phyloP scores from a whole-genome alignment of 2,329 filamentous ascomycete genomes.

The Metarhizium rileyi region DNA sequence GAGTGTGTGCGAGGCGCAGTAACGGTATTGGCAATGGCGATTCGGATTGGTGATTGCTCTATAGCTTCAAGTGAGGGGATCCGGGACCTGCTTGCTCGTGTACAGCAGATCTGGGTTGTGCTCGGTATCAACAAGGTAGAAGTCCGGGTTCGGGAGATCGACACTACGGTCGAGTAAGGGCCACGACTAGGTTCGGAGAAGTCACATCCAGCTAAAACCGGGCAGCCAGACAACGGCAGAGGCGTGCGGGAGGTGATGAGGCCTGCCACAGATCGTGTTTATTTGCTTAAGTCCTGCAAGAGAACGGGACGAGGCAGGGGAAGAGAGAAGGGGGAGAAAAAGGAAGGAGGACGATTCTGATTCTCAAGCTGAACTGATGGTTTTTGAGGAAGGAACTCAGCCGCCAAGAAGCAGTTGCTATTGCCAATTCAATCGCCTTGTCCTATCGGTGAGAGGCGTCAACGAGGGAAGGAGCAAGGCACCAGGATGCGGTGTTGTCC shows the following conservation, averaged over 20 bases:
- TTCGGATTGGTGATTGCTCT: neutral
- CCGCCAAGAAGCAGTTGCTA: neutral
- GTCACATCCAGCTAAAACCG: constrained; percentile 1
- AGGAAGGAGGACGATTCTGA: no score
- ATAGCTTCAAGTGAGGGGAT: neutral
- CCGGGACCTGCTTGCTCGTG: neutral
- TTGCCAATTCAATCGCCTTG: neutral
- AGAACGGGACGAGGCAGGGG: neutral
- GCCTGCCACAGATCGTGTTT: neutral
- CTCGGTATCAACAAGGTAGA: neutral
- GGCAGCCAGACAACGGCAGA: neutral
- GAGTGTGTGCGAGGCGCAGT: neutral
- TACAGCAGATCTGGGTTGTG: neutral
- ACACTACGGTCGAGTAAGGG: neutral
- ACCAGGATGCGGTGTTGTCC: neutral
- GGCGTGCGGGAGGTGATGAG: neutral
- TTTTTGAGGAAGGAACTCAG: neutral
- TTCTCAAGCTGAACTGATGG: neutral
- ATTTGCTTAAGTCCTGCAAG: neutral
- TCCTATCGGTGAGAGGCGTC: neutral
- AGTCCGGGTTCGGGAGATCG: neutral
- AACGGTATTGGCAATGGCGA: neutral
- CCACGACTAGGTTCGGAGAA: neutral
- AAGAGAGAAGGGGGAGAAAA: neutral
- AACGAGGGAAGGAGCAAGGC: neutral